Evolutionary conservation across 1,139 yeast species (phyloP), one percentile per base, ranked within the genome.

Genomic region (Candida dubliniensis): DNA sequence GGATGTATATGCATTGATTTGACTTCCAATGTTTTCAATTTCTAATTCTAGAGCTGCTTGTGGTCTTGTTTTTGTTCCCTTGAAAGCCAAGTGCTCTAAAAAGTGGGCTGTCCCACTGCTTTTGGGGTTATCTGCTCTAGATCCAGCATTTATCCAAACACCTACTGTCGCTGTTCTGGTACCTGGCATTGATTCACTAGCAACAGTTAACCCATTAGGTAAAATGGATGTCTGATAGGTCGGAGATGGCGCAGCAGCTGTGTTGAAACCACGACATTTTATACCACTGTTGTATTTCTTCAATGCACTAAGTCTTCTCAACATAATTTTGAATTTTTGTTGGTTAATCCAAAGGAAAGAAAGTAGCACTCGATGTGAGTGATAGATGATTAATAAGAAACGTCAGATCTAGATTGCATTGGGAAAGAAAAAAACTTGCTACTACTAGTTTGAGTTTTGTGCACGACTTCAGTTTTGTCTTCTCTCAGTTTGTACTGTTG

Each of bases 91-190:
- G 67, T 93, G 99, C 66, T 93, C 99, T 47, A 93, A 71, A 61
- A 93, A 93, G 67, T 93, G 99, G 0, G 99, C 99, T 10, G 98
- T 91, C 38, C 99, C 99, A 46, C 81, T 76, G 57, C 90, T 89
- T 60, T 78, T 79, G 41, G 84, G 81, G 58, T 84, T 86, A 67
- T 93, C 99, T 2, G 98, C 98, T 50, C 99, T 78, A 1, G 98
- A 91, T 1, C 99, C 99, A 38, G 99, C 97, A 65, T 95, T 96
- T 52, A 93, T 91, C 90, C 91, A 86, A 39, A 93, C 93, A 2
- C 98, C 99, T 10, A 95, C 97, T 2, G 99, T 93, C 51, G 99
- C 98, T 35, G 98, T 90, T 55, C 84, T 78, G 5, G 96, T 85
- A 48, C 88, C 85, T 9, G 99, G 98, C 65, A 87, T 82, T 37